These are phyloP conservation scores for Ustilago tritici DNA, from an alignment of 1,284 basidiomycete genomes.

Conservation along the genomic window DNA sequence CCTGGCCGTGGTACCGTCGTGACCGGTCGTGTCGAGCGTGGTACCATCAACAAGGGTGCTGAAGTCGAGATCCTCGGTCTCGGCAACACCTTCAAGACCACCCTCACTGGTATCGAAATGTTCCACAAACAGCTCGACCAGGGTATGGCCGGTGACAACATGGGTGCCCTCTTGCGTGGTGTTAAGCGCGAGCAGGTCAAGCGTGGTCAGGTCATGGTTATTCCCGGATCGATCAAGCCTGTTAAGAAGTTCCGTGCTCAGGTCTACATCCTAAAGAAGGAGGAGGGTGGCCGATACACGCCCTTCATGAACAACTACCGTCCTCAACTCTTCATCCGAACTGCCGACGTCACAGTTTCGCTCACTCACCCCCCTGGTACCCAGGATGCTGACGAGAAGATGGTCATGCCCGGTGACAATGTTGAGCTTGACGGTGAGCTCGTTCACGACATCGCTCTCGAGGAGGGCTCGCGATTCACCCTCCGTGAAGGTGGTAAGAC, in stretches of 20 bases:
- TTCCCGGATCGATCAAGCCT: slow-evolving; percentile 92
- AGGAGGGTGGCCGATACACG: slow-evolving; percentile 97
- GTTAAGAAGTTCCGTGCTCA: slow-evolving; percentile 83
- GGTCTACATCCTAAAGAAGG: slow-evolving; percentile 81
- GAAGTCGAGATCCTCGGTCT: slow-evolving; percentile 95
- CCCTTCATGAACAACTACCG: slow-evolving; percentile 97
- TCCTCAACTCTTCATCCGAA: slow-evolving; percentile 95
- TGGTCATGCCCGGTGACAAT: slow-evolving; percentile 99
- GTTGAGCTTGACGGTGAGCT: slow-evolving; percentile 91
- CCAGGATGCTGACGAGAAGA: slow-evolving; percentile 70
- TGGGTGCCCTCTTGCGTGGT: slow-evolving; percentile 96
- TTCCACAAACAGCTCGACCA: slow-evolving; percentile 99
- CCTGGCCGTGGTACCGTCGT: slow-evolving; percentile 98
- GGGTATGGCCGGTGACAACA: slow-evolving; percentile 99
- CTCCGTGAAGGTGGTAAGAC: slow-evolving; percentile 97
- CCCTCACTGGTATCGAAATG: slow-evolving; percentile 97
- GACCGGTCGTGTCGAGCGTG: slow-evolving; percentile 97
- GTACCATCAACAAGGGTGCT: slow-evolving; percentile 88
- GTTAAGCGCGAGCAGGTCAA: slow-evolving; percentile 96
- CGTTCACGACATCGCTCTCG: slow-evolving; percentile 88
- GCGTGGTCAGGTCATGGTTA: slow-evolving; percentile 90
- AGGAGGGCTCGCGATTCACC: slow-evolving; percentile 94
- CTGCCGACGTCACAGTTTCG: slow-evolving; percentile 89
- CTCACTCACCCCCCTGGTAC: slow-evolving; percentile 87
- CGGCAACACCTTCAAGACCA: slow-evolving; percentile 87